Evolutionary conservation across 352 stramenopile genomes (phyloP).

Genomic region (Phytophthora pinifolia): DNA sequence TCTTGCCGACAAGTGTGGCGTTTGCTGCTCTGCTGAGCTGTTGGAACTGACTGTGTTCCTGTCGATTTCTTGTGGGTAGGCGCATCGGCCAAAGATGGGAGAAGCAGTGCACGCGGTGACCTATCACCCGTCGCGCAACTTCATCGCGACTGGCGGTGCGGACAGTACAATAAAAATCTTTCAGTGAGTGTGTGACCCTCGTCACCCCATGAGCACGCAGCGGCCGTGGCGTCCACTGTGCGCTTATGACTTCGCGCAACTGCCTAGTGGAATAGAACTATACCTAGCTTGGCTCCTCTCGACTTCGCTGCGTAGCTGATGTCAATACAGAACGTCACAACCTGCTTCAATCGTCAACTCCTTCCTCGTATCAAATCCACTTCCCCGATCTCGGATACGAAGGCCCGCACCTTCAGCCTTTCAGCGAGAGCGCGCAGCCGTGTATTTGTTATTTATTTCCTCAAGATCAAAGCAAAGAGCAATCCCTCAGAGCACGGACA

Average conservation of each 20-base stretch:
- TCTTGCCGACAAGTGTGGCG: neutral
- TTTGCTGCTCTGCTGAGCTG: neutral
- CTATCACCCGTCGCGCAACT: conserved; percentile 81
- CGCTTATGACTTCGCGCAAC: conserved; percentile 3
- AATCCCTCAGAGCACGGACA: conserved; percentile 29
- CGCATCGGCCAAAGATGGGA: conserved; percentile 77
- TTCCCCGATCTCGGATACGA: conserved; percentile 20
- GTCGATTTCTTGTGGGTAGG: conserved; percentile 30
- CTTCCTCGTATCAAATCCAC: neutral
- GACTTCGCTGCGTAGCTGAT: conserved; percentile 24
- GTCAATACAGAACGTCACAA: conserved; percentile 13
- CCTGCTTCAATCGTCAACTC: neutral
- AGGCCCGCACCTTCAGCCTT: conserved; percentile 29
- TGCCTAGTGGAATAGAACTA: conserved; percentile 37
- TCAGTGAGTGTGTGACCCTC: conserved; percentile 52
- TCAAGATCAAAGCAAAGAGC: conserved; percentile 68
- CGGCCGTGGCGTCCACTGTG: conserved; percentile 25
- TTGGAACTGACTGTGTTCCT: neutral
- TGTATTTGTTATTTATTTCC: conserved; percentile 39
- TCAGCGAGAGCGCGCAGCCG: conserved; percentile 23
- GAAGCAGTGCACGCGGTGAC: conserved; percentile 76
- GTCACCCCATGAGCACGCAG: neutral
- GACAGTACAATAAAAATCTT: conserved; percentile 90
- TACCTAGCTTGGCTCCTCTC: conserved; percentile 12
- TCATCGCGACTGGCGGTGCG: conserved; percentile 74